These are phyloP conservation scores for Gynostemma pentaphyllum DNA, from an alignment of 306 rosid genomes.

Conservation along the genomic window DNA sequence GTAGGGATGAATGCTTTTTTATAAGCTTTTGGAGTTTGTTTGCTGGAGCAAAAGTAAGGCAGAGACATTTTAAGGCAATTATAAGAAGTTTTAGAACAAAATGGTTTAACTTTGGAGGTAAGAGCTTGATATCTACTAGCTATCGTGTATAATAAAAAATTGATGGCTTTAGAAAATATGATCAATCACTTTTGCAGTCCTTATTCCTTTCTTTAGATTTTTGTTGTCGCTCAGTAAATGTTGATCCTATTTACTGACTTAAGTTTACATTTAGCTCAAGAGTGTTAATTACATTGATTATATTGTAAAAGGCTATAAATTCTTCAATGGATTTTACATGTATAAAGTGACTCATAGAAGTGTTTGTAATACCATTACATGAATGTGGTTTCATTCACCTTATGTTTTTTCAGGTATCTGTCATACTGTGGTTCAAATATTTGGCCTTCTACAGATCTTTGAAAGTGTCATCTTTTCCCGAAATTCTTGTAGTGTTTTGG, in stretches of 20 bases:
- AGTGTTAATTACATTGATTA: background rate
- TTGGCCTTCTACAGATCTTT: constrained; percentile 68
- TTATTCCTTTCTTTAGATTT: background rate
- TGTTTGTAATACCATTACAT: background rate
- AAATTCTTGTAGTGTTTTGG: too few species aligned
- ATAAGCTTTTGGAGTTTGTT: too few species aligned
- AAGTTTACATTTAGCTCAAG: background rate
- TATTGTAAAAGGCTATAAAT: background rate
- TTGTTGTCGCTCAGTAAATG: background rate
- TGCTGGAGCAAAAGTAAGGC: too few species aligned
- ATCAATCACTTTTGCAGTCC: background rate
- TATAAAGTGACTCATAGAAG: background rate
- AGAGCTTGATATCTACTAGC: too few species aligned
- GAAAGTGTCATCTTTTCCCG: too few species aligned
- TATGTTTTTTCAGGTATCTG: constrained; percentile 56
- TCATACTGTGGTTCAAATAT: constrained; percentile 84
- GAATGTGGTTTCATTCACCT: background rate
- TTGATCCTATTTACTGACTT: background rate
- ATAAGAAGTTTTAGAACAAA: too few species aligned
- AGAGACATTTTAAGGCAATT: too few species aligned
- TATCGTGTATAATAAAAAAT: too few species aligned
- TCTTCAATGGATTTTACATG: background rate
- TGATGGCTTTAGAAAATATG: background rate
- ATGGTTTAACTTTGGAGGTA: too few species aligned
- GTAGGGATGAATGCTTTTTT: too few species aligned